Conservation (phyloP, 2,329 filamentous ascomycete genomes). For the Fusarium redolens region DNA sequence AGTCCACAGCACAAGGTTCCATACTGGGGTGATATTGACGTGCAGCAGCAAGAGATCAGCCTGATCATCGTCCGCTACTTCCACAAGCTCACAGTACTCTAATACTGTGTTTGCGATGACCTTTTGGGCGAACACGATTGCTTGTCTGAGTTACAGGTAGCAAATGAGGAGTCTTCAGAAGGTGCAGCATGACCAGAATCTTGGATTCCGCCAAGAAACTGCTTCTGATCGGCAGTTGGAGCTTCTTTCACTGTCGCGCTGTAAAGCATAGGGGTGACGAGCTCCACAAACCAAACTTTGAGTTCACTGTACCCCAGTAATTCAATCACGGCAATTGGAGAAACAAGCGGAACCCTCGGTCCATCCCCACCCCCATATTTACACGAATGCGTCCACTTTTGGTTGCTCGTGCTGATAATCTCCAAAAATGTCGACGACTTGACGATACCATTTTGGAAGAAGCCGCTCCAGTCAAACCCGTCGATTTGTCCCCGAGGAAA, state of each 20-base stretch:
- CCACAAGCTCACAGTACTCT: conserved; percentile 9
- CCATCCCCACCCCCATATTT: conserved; percentile 30
- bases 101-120: conserved; percentile 13
- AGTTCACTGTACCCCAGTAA: conserved; percentile 16
- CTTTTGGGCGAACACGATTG: background rate
- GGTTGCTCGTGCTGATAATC: conserved; percentile 5
- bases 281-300: conserved; percentile 1
- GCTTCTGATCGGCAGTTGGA: conserved; percentile 15
- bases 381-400: conserved; percentile 15
- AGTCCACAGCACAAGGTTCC: background rate
- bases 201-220: background rate
- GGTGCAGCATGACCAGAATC: background rate
- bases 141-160: background rate
- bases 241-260: background rate
- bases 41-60: conserved; percentile 16
- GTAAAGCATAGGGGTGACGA: background rate
- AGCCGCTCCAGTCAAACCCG: background rate
- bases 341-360: conserved; percentile 27
- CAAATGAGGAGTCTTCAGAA: background rate
- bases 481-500: background rate
- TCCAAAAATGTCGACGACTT: conserved; percentile 2
- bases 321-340: conserved; percentile 31
- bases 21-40: conserved; percentile 5
- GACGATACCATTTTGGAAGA: conserved; percentile 20
- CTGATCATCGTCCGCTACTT: conserved; percentile 14